phyloP scores from a whole-genome alignment of 2,329 filamentous ascomycete genomes.

The Colletotrichum sp. region DNA sequence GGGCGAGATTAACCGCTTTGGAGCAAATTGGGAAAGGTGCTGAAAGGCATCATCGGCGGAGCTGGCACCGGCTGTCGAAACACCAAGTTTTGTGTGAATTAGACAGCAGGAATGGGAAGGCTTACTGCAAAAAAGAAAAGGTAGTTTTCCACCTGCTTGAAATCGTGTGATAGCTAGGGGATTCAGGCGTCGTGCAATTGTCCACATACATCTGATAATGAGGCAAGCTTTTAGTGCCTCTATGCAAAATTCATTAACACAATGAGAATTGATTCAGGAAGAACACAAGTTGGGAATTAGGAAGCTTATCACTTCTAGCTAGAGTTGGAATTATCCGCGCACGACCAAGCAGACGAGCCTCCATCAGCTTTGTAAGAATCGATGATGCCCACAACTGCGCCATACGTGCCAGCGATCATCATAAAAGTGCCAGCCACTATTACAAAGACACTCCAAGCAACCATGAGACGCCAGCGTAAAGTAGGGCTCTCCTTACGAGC shows the following conservation, averaged over 20 bases:
- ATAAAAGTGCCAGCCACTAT: constrained; percentile 13
- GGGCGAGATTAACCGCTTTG: neutral
- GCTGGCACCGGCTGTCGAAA: neutral
- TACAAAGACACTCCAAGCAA: constrained; percentile 23
- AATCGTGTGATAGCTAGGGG: no score
- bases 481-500: neutral
- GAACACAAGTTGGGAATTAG: neutral
- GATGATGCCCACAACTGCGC: constrained; percentile 9
- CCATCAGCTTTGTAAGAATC: constrained; percentile 1
- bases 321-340: constrained; percentile 15
- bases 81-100: neutral
- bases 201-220: neutral
- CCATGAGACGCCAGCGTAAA: constrained; percentile 21
- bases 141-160: neutral
- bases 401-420: constrained; percentile 17
- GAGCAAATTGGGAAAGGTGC: rapidly evolving
- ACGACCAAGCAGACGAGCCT: constrained; percentile 11
- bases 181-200: neutral
- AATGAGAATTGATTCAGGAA: neutral
- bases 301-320: neutral
- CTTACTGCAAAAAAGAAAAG: neutral
- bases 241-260: no score
- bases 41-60: neutral
- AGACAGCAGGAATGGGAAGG: neutral
- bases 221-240: neutral